Conservation (phyloP, 176 grass and related monocot species). For the Tillandsia fasciculata region DNA sequence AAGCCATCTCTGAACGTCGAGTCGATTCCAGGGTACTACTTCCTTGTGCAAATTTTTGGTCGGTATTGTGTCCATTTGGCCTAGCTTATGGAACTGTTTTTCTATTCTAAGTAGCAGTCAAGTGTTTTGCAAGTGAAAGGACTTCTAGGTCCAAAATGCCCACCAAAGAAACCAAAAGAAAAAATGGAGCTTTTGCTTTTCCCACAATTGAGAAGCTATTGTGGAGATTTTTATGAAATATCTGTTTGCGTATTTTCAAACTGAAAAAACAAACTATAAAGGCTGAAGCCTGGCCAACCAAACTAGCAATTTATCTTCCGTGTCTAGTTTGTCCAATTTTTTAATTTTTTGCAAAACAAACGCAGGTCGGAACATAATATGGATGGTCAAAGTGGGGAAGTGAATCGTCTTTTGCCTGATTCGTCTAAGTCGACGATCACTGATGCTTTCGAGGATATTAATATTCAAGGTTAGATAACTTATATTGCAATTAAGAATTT, state of each 20-base stretch:
- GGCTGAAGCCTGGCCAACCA: no score
- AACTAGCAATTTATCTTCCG: neutral
- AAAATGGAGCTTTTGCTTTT: no score
- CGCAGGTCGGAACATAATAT: slow-evolving; percentile 36
- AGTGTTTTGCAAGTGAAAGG: neutral
- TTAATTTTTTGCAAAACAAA: slow-evolving; percentile 11
- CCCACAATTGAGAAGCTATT: no score
- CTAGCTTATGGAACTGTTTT: neutral
- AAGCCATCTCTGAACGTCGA: slow-evolving; percentile 27
- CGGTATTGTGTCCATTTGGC: slow-evolving; percentile 4
- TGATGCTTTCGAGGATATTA: slow-evolving; percentile 26
- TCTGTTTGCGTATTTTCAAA: no score
- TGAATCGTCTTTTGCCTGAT: slow-evolving; percentile 24
- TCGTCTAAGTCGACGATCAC: slow-evolving; percentile 25
- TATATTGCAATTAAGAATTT: neutral
- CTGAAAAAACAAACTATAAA: no score
- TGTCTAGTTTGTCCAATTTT: slow-evolving; percentile 22
- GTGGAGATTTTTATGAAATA: no score
- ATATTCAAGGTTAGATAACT: slow-evolving; percentile 38
- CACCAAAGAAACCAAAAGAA: no score
- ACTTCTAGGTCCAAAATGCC: no score
- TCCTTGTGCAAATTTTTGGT: neutral
- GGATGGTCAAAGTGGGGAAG: slow-evolving; percentile 2
- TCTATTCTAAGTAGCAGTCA: neutral
- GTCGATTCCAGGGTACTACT: slow-evolving; percentile 38